A percentile compares a stretch with the other conserved stretches of the same genome.
Evolutionary conservation across 495 filamentous ascomycete genomes (phyloP).

Genomic region (Venustampulla echinocandica): DNA sequence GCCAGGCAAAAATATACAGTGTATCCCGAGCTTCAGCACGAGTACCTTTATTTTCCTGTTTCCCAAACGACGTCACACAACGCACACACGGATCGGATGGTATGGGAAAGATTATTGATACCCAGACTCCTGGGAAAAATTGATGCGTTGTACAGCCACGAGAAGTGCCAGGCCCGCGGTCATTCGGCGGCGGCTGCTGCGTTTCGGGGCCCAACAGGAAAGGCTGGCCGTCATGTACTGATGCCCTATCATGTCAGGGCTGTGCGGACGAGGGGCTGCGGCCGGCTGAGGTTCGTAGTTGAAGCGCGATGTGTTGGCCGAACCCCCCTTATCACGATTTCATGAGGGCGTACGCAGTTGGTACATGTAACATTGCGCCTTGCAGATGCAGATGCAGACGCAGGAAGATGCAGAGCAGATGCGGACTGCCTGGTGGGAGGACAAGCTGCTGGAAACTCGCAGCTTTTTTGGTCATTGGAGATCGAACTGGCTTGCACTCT

Average conservation of each 20-base stretch:
- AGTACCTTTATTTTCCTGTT: constrained; percentile 9
- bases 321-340: too few relatives aligned
- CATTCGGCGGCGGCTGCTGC: constrained; percentile 15
- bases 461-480: constrained; percentile 2
- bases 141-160: constrained; percentile 20
- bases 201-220: constrained; percentile 17
- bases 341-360: too few relatives aligned
- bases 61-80: constrained; percentile 18
- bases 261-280: constrained; percentile 6
- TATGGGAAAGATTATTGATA: too few relatives aligned
- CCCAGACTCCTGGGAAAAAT: constrained; percentile 9
- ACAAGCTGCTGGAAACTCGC: constrained; percentile 4
- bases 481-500: too few relatives aligned
- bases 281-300: constrained; percentile 2
- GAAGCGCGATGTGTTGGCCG: constrained; percentile 5
- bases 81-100: too few relatives aligned
- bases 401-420: not conserved
- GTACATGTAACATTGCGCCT: too few relatives aligned
- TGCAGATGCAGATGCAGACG: too few relatives aligned
- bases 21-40: too few relatives aligned
- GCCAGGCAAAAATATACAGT: too few relatives aligned
- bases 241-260: constrained; percentile 21
- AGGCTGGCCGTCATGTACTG: constrained; percentile 14
- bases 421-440: not conserved
- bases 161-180: constrained; percentile 4